These are phyloP conservation scores for Metschnikowia vanudenii DNA, from an alignment of 805 yeast species.

Conservation along the genomic window DNA sequence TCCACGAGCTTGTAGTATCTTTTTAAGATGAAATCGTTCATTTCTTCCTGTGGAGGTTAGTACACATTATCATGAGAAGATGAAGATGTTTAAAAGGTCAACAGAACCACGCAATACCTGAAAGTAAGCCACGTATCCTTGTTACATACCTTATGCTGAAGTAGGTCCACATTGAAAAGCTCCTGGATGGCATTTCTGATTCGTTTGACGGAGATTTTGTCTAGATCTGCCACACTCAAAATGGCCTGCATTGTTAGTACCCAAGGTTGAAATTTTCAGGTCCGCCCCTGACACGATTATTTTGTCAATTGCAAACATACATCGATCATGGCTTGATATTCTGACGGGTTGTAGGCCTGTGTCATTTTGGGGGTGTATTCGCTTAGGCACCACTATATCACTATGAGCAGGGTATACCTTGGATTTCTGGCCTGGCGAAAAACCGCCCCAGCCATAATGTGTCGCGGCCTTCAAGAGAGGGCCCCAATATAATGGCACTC, in stretches of 20 bases:
- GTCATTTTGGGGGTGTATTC: not conserved
- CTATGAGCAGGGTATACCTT: no score
- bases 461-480: no score
- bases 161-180: slow-evolving; percentile 57
- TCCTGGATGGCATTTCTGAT: slow-evolving; percentile 72
- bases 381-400: no score
- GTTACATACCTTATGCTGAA: slow-evolving; percentile 41
- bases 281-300: not conserved
- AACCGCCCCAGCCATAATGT: no score
- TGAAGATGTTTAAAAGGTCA: no score
- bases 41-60: slow-evolving; percentile 44
- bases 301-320: slow-evolving; percentile 12
- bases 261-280: not conserved
- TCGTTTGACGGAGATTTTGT: slow-evolving; percentile 66
- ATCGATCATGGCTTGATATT: slow-evolving; percentile 20
- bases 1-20: slow-evolving; percentile 52
- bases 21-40: slow-evolving; percentile 59
- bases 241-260: slow-evolving; percentile 54
- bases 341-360: slow-evolving; percentile 7
- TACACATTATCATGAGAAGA: no score
- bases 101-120: no score
- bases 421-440: no score
- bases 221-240: slow-evolving; percentile 65
- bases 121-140: no score
- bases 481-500: no score